phyloP scores from a whole-genome alignment of 129 eudicot species.

The Logfia minima region DNA sequence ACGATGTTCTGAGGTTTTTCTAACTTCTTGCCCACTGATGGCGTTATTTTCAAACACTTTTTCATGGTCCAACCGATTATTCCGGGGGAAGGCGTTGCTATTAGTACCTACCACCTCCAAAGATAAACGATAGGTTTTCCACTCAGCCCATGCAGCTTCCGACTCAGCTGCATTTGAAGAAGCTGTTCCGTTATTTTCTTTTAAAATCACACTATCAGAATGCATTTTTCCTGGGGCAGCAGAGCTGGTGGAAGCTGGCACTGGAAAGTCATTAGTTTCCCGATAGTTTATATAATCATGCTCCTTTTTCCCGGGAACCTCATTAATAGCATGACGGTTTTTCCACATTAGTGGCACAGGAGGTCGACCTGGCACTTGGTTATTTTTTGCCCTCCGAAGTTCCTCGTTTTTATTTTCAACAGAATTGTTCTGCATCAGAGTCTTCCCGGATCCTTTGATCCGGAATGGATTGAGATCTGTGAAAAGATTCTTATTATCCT shows the following conservation, averaged over 20 bases:
- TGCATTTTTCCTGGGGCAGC: conserved; percentile 35
- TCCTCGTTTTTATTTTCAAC: conserved; percentile 50
- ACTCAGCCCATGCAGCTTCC: conserved; percentile 45
- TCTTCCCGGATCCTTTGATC: conserved; percentile 69
- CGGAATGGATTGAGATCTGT: conserved; percentile 96
- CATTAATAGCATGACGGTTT: conserved; percentile 67
- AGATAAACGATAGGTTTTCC: conserved; percentile 42
- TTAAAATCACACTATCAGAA: conserved; percentile 27
- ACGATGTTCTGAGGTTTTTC: conserved; percentile 33
- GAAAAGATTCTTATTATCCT: conserved; percentile 79
- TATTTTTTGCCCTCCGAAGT: conserved; percentile 51
- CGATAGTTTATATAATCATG: conserved; percentile 36
- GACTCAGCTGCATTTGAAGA: conserved; percentile 36
- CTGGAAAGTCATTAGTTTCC: conserved; percentile 37
- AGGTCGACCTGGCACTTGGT: conserved; percentile 56
- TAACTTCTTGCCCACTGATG: conserved; percentile 33
- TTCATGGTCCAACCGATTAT: conserved; percentile 33
- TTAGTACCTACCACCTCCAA: conserved; percentile 38
- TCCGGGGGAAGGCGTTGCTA: conserved; percentile 27
- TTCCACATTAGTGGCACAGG: conserved; percentile 78
- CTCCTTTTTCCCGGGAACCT: conserved; percentile 52
- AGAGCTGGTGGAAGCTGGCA: conserved; percentile 54
- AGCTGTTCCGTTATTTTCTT: conserved; percentile 28
- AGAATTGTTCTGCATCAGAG: conserved; percentile 43
- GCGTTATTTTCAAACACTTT: conserved; percentile 30